phyloP scores from a whole-genome alignment of 495 filamentous ascomycete genomes.

The Astrocystis sublimbata region DNA sequence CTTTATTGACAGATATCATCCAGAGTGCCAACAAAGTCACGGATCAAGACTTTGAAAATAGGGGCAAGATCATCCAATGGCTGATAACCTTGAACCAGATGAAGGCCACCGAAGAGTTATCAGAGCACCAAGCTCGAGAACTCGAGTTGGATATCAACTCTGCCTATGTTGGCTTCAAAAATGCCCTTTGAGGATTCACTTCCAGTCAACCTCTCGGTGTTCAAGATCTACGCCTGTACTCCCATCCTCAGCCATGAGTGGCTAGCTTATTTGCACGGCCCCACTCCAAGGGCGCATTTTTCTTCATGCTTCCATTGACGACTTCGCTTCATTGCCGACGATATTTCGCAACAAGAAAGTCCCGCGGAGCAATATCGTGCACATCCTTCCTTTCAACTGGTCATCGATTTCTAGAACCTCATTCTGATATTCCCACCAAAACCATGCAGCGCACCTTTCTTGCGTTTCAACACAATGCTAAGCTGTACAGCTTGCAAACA shows the following conservation, averaged over 20 bases:
- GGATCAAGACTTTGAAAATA: constrained; percentile 85
- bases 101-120: constrained; percentile 89
- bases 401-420: not conserved
- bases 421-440: not conserved
- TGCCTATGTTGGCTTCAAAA: constrained; percentile 90
- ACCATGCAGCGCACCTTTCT: constrained; percentile 48
- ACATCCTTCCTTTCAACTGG: too few relatives aligned
- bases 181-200: constrained; percentile 33
- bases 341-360: not conserved
- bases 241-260: constrained; percentile 7
- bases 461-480: constrained; percentile 56
- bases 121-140: constrained; percentile 83
- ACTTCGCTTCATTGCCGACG: not conserved
- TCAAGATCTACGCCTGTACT: not conserved
- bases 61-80: constrained; percentile 98
- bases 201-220: not conserved
- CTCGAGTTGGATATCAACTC: constrained; percentile 85
- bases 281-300: constrained; percentile 19
- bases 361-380: not conserved
- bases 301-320: constrained; percentile 13
- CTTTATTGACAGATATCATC: constrained; percentile 89
- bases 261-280: constrained; percentile 2
- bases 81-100: constrained; percentile 96
- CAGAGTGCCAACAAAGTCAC: constrained; percentile 96
- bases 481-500: constrained; percentile 47